A percentile compares a stretch with the other conserved stretches of the same genome.
Evolutionary conservation across 164 flowering plant genomes (phyloP).

Genomic region (Buxus sempervirens): DNA sequence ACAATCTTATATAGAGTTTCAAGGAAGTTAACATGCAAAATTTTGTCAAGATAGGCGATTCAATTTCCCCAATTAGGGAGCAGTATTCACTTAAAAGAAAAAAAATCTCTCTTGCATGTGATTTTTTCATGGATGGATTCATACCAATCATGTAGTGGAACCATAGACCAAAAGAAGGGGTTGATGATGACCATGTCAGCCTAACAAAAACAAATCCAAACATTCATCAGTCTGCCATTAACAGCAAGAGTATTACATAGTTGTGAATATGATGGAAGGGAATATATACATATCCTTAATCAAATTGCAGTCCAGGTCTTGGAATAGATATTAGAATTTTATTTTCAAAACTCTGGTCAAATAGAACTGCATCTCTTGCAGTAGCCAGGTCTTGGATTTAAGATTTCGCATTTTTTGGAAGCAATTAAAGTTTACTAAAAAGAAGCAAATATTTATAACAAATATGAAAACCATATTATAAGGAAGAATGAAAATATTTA

Average conservation of each 20-base stretch:
- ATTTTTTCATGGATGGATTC: conserved; percentile 8
- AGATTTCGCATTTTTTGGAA: too few species aligned
- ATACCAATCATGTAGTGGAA: conserved; percentile 81
- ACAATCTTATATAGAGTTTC: not conserved
- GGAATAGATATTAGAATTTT: too few species aligned
- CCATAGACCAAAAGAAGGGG: conserved; percentile 85
- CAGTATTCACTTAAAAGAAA: not conserved
- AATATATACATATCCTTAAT: not conserved
- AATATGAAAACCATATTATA: too few species aligned
- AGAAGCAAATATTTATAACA: too few species aligned
- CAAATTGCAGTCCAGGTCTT: not conserved
- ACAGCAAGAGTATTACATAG: not conserved
- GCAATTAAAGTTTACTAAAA: too few species aligned
- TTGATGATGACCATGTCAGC: conserved; percentile 74
- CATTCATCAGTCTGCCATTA: conserved; percentile 9
- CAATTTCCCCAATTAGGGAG: not conserved
- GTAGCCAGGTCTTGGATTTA: too few species aligned
- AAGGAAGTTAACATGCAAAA: not conserved
- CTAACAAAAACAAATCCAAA: conserved; percentile 28
- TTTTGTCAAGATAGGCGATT: not conserved
- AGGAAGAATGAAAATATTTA: too few species aligned
- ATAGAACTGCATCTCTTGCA: too few species aligned
- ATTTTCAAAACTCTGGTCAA: too few species aligned
- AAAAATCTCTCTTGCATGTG: not conserved
- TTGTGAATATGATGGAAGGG: not conserved